phyloP scores from a whole-genome alignment of 2,329 filamentous ascomycete genomes.

The Hypoxylon rubiginosum region DNA sequence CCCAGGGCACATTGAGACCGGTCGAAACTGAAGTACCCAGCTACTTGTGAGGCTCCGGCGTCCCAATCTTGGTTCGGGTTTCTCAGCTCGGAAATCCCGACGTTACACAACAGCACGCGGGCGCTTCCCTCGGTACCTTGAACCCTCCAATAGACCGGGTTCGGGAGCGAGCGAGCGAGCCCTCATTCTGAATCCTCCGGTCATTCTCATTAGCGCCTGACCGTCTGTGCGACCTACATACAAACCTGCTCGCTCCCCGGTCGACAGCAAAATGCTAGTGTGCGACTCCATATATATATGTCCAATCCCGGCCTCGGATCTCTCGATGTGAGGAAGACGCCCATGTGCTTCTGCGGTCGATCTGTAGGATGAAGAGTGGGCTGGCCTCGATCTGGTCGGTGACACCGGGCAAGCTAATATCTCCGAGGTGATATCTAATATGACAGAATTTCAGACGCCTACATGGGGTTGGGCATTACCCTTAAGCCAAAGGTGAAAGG shows the following conservation, averaged over 20 bases:
- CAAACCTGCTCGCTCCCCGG: not conserved
- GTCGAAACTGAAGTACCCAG: slow-evolving; percentile 29
- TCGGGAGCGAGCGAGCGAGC: slow-evolving; percentile 29
- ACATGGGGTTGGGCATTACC: not conserved
- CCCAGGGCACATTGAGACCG: slow-evolving; percentile 13
- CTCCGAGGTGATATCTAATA: not conserved
- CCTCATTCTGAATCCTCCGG: slow-evolving; percentile 11
- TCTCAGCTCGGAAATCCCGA: slow-evolving; percentile 38
- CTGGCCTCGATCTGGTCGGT: not conserved
- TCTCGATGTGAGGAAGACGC: not conserved
- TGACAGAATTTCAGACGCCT: not conserved
- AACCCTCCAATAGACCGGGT: slow-evolving; percentile 33
- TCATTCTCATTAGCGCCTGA: slow-evolving; percentile 30
- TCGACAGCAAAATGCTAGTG: not conserved
- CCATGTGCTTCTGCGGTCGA: not conserved
- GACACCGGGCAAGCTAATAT: not conserved
- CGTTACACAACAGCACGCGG: slow-evolving; percentile 42
- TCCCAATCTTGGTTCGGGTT: slow-evolving; percentile 40
- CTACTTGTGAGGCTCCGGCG: slow-evolving; percentile 40
- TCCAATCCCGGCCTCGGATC: not conserved
- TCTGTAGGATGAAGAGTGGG: not conserved
- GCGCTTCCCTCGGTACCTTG: slow-evolving; percentile 39
- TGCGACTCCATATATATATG: not conserved
- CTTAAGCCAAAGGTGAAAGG: not conserved
- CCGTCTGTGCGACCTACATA: slow-evolving; percentile 5